Conservation (phyloP, 257 asterid species). For the Pogostemon cablin region DNA sequence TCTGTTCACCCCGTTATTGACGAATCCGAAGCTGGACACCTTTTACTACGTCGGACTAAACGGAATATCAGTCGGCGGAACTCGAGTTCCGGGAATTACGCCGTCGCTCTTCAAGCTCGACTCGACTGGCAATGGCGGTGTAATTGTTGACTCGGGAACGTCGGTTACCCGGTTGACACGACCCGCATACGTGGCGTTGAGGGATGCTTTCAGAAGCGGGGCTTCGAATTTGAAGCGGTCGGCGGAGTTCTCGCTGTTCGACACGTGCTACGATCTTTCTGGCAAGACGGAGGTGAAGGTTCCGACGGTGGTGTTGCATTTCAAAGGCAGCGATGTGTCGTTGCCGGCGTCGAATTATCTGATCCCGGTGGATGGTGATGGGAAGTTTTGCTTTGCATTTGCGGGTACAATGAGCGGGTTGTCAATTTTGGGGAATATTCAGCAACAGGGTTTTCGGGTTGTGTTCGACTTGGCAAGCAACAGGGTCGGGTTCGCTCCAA, state of each 20-base stretch:
- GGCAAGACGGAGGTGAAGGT: conserved; percentile 84
- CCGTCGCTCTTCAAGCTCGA: conserved; percentile 63
- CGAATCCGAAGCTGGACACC: conserved; percentile 71
- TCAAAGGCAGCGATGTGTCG: conserved; percentile 74
- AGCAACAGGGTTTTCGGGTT: conserved; percentile 75
- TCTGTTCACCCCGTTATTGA: conserved; percentile 62
- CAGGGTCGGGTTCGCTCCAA: conserved; percentile 65
- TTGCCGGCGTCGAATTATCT: conserved; percentile 87
- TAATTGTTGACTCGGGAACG: conserved; percentile 88
- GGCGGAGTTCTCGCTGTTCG: conserved; percentile 64
- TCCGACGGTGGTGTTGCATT: conserved; percentile 86
- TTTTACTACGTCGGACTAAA: conserved; percentile 70
- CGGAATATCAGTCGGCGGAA: conserved; percentile 86
- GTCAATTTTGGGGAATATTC: conserved; percentile 64
- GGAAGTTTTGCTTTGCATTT: conserved; percentile 88
- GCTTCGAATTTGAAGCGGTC: conserved; percentile 53
- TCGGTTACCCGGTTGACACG: conserved; percentile 77
- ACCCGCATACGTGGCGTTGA: conserved; percentile 68
- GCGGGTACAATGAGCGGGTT: conserved; percentile 77
- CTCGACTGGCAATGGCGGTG: conserved; percentile 67
- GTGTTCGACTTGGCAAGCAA: conserved; percentile 58
- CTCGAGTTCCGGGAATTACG: conserved; percentile 51
- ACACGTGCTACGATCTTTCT: conserved; percentile 80
- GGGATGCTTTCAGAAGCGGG: conserved; percentile 69
- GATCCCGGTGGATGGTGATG: conserved; percentile 77